phyloP scores from a whole-genome alignment of 352 stramenopile genomes.

The Pythium volutum region DNA sequence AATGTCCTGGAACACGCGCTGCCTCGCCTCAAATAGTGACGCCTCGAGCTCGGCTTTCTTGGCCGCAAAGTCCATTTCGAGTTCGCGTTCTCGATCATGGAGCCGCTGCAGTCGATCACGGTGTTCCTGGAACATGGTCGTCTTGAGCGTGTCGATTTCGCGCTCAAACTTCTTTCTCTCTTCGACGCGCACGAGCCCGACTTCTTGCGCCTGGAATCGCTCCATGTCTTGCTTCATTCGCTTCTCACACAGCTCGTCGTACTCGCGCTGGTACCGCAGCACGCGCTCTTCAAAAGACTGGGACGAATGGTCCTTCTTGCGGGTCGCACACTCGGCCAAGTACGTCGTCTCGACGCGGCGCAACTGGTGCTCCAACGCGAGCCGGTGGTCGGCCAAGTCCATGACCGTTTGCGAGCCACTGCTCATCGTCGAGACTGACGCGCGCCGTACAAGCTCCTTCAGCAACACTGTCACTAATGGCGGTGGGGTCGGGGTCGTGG shows the following conservation, averaged over 20 bases:
- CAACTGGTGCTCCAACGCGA: conserved; percentile 54
- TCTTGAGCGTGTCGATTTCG: conserved; percentile 44
- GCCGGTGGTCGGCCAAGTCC: conserved; percentile 64
- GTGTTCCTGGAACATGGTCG: conserved; percentile 48
- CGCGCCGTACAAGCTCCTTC: conserved; percentile 32
- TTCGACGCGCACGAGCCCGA: conserved; percentile 55
- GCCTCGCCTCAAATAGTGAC: conserved; percentile 60
- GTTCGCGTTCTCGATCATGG: conserved; percentile 52
- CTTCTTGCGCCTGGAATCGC: conserved; percentile 47
- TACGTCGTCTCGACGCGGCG: conserved; percentile 63
- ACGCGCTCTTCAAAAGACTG: conserved; percentile 60
- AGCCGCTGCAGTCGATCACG: conserved; percentile 39
- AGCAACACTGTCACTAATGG: conserved; percentile 32
- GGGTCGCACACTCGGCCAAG: conserved; percentile 35
- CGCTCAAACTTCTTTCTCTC: conserved; percentile 51
- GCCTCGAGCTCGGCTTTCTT: conserved; percentile 54
- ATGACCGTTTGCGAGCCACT: conserved; percentile 51
- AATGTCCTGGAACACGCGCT: conserved; percentile 64
- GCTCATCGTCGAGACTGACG: conserved; percentile 35
- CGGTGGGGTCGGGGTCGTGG: conserved; percentile 18
- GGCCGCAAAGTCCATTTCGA: conserved; percentile 54
- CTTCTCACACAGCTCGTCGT: conserved; percentile 54
- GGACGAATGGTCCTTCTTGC: conserved; percentile 32
- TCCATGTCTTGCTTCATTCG: conserved; percentile 52
- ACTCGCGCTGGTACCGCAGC: conserved; percentile 66